Percentiles rank a stretch among this genome's conserved stretches.
Evolutionary conservation across 2,329 filamentous ascomycete species (phyloP).

Genomic region (Cercospora citrullina): DNA sequence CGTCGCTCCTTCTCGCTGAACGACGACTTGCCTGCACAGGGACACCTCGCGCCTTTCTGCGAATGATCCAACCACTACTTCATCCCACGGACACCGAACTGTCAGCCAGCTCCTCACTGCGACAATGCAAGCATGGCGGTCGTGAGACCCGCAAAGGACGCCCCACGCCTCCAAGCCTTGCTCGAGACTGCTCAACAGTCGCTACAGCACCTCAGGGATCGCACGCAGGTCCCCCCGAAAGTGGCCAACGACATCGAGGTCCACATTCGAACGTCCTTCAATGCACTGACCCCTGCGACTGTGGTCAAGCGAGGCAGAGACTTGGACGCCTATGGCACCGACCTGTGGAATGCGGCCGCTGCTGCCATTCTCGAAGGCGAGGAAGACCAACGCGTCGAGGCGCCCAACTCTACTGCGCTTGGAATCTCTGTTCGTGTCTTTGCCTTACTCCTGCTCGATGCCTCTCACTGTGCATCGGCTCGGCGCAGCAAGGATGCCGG

Average conservation of each 20-base stretch:
- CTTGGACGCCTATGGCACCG: conserved; percentile 58
- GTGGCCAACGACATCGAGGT: conserved; percentile 27
- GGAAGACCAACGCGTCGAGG: conserved; percentile 6
- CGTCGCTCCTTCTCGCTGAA: background rate
- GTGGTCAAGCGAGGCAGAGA: conserved; percentile 44
- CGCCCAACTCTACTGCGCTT: conserved; percentile 1
- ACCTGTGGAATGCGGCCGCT: conserved; percentile 68
- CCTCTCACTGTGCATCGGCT: conserved; percentile 47
- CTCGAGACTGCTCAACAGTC: conserved; percentile 19
- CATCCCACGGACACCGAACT: background rate
- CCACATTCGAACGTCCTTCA: conserved; percentile 23
- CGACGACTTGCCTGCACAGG: background rate
- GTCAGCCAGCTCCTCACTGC: background rate
- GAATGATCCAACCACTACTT: background rate
- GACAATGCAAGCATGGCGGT: conserved; percentile 25
- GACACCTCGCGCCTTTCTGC: background rate
- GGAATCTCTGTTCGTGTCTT: conserved; percentile 52
- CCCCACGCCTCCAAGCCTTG: conserved; percentile 28
- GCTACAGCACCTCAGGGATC: conserved; percentile 23
- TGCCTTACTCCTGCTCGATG: conserved; percentile 67
- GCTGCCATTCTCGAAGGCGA: conserved; percentile 42
- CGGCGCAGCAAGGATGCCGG: conserved; percentile 30
- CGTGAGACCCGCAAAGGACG: conserved; percentile 24
- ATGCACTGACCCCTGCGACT: conserved; percentile 15
- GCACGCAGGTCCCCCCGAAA: conserved; percentile 16